Percentiles rank a stretch among this genome's conserved stretches.
Evolutionary conservation across 768 basidiomycete genomes (phyloP).

Genomic region (Brasilioporus rufonigricans): DNA sequence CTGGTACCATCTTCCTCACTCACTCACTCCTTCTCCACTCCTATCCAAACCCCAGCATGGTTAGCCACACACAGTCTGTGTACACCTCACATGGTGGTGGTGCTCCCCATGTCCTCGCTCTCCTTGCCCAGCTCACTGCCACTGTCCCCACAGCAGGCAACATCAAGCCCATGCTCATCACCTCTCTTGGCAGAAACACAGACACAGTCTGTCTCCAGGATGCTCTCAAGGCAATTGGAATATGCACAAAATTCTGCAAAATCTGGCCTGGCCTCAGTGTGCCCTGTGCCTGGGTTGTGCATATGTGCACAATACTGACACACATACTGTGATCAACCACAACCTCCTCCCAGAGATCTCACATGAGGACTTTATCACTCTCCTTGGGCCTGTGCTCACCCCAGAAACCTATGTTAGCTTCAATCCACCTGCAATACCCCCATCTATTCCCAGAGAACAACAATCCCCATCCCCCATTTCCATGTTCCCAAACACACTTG

Average conservation of each 20-base stretch:
- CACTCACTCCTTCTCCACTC: constrained; percentile 63
- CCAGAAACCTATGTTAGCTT: constrained; percentile 67
- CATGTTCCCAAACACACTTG: constrained; percentile 24
- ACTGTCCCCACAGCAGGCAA: constrained; percentile 27
- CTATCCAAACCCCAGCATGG: constrained; percentile 56
- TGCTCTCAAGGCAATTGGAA: constrained; percentile 64
- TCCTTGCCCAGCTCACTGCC: constrained; percentile 63
- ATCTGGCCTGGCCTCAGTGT: constrained; percentile 70
- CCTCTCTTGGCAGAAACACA: constrained; percentile 68
- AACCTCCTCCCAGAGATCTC: constrained; percentile 85
- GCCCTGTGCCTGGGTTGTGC: constrained; percentile 79
- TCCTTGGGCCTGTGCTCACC: constrained; percentile 76
- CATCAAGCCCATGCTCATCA: constrained; percentile 60
- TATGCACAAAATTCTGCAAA: constrained; percentile 73
- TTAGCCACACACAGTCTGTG: constrained; percentile 70
- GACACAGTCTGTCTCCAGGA: constrained; percentile 63
- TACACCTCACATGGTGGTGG: constrained; percentile 67
- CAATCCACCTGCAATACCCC: constrained; percentile 12
- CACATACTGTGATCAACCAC: constrained; percentile 77
- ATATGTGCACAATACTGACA: constrained; percentile 64
- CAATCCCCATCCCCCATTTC: constrained; percentile 29
- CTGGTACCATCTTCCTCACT: constrained; percentile 78
- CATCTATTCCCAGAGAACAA: constrained; percentile 20
- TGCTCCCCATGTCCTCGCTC: constrained; percentile 64
- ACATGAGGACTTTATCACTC: constrained; percentile 80